Evolutionary conservation across 1,139 yeast species (phyloP).

Genomic region (Pichia sp.): DNA sequence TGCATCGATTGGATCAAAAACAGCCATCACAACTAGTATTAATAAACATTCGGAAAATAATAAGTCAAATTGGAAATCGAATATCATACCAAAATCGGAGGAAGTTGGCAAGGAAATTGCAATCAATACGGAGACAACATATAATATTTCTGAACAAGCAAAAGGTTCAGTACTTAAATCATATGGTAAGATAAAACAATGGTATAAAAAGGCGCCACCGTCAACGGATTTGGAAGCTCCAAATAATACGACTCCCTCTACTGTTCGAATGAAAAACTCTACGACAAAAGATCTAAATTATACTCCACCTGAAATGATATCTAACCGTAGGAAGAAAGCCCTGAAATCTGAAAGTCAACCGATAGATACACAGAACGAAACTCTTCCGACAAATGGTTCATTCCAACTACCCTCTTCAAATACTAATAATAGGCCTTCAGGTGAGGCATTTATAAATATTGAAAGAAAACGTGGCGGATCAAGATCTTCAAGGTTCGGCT

Average conservation of each 20-base stretch:
- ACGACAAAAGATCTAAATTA: conserved; percentile 29
- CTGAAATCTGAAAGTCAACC: conserved; percentile 6
- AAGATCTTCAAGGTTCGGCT: conserved; percentile 8
- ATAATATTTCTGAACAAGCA: conserved; percentile 9
- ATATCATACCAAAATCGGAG: not conserved
- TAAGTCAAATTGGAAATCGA: not conserved
- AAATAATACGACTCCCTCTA: too few relatives aligned
- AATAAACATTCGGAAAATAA: not conserved
- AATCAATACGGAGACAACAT: too few relatives aligned
- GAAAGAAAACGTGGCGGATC: conserved; percentile 15
- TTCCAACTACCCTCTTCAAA: conserved; percentile 1
- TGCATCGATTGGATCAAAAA: conserved; percentile 2
- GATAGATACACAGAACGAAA: too few relatives aligned
- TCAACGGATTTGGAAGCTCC: conserved; percentile 13
- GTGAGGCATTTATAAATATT: conserved; percentile 11
- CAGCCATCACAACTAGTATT: not conserved
- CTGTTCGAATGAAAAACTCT: conserved; percentile 7
- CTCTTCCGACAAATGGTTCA: conserved; percentile 1
- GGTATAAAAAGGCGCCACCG: conserved; percentile 49
- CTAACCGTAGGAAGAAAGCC: conserved; percentile 41
- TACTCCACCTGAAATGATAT: conserved; percentile 61
- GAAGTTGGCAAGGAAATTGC: not conserved
- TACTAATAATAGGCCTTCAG: conserved; percentile 3
- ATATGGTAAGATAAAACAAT: conserved; percentile 57
- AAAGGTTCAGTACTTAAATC: conserved; percentile 35